phyloP scores from a whole-genome alignment of 2,329 filamentous ascomycete species.

The Monosporascus sp. region DNA sequence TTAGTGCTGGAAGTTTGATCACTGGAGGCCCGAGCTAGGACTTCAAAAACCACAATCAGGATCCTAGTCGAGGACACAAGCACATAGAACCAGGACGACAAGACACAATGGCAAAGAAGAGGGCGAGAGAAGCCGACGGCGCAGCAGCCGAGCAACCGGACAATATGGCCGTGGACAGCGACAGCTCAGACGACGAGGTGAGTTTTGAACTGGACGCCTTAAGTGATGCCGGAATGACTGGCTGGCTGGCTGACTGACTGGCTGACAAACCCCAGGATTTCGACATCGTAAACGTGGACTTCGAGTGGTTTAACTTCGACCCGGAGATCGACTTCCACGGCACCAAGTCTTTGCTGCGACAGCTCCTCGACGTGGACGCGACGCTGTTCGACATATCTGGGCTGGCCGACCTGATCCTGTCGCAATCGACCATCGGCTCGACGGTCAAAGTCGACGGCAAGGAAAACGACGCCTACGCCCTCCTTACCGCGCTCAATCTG shows the following conservation, averaged over 20 bases:
- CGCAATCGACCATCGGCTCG: slow-evolving; percentile 82
- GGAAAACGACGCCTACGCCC: slow-evolving; percentile 85
- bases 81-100: not conserved
- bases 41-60: not conserved
- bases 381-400: slow-evolving; percentile 82
- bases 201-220: slow-evolving; percentile 11
- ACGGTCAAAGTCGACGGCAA: slow-evolving; percentile 97
- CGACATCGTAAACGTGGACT: slow-evolving; percentile 90
- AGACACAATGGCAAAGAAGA: slow-evolving; percentile 44
- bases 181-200: slow-evolving; percentile 50
- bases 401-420: slow-evolving; percentile 78
- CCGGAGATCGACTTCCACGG: slow-evolving; percentile 90
- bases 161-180: slow-evolving; percentile 42
- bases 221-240: slow-evolving; percentile 2
- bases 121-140: slow-evolving; percentile 41
- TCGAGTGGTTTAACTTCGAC: slow-evolving; percentile 98
- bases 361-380: slow-evolving; percentile 86
- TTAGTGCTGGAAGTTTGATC: not conserved
- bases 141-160: slow-evolving; percentile 37
- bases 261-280: slow-evolving; percentile 56
- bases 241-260: slow-evolving; percentile 16
- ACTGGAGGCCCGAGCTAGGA: not conserved
- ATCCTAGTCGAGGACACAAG: not conserved
- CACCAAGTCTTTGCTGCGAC: slow-evolving; percentile 80
- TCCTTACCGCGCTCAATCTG: slow-evolving; percentile 83